Base-by-base conservation (phyloP, 2,329 filamentous ascomycete genomes). In the Stachybotrys chartarum region DNA sequence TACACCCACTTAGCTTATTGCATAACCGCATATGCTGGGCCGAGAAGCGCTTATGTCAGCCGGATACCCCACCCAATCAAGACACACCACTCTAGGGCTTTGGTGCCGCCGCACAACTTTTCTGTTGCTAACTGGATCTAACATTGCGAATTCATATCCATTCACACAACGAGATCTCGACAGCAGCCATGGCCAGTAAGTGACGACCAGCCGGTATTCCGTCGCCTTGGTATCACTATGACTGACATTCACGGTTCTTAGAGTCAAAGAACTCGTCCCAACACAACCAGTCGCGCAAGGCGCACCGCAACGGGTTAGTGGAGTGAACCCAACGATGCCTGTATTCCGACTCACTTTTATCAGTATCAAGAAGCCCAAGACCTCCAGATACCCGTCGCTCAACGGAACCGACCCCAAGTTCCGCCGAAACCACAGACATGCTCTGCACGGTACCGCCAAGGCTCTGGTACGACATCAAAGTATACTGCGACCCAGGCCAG, bases 341-440 rank as follows among this genome's bases (percentile, higher is more conserved):
- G 2, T 11, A 42, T 11, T 18, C 12, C n/a, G 35, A 49, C 48
- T 35, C 17, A 55, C 50, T 49, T 30, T 3, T 61, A 68, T 39
- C 75, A 97, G 93, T 82, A 99, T 99, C 86, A 97, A 97, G 89
- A 97, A 97, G 89, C 94, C 94, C 66, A 97, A 96, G 87, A 97
- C 94, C 75, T 86, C 92, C 80, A 86, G 94, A 83, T 99, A 99
- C 83, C 94, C 94, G 66, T 97, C 93, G 69, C 88, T 99, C 73
- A 97, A 97, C 77, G 94, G 94, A 72, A 94, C 91, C 77, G 94
- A 99, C 82, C 92, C 94, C 76, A 99, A 99, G 87, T 99, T 99
- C 86, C 88, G 94, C 79, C 88, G 94, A 81, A 99, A 99, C 86
- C 94, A 99, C 84, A 91, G 91, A 84, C 93, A 99, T 86, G 94